Evolutionary conservation across 257 asterid species (phyloP), one percentile per base, ranked within the genome.

Genomic region (Paraleonurus japonicus): DNA sequence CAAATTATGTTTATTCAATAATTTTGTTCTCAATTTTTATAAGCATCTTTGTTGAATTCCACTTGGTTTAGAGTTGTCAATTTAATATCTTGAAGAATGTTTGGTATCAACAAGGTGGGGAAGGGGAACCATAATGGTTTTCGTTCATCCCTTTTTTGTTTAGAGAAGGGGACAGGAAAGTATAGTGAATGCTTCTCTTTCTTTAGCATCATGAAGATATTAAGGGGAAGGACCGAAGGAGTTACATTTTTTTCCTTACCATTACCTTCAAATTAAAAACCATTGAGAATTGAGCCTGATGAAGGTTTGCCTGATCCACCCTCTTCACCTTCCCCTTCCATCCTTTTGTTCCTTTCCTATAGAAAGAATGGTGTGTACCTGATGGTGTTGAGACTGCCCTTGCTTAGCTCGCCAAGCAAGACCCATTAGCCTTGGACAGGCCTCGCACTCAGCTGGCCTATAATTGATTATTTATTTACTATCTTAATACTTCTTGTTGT

Each of bases 21-120:
- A 22, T 48, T 55, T 20, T 65, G n/a, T 55, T 70, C 26, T 32
- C 26, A 67, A 50, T 32, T 67, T 27, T 63, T 53, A 13, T 57
- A 27, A 60, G 61, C 78, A 24, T 75, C 75, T 41, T 39, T 60
- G 33, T 27, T 59, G 43, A 32, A 57, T 48, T 59, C 68, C 65
- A 24, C 11, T 75, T 65, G 35, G 39, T 69, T 20, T 45, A 22
- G n/a, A 64, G 71, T 58, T 75, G 24, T 63, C 24, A 51, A 16
- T 61, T 10, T 53, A 9, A 45, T 72, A 5, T 45, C 22, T 45
- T 47, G 5, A 10, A 60, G 47, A 13, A 19, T 57, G 30, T 37
- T 65, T 65, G n/a, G 45, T 10, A 32, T 58, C 60, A 66, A 39
- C 61, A 39, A 27, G 37, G 61, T 28, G 22, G 71, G 53, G 19